Evolutionary conservation across 805 yeast species (phyloP), one percentile per base, ranked within the genome.

Genomic region (Cyberlindnera nakhonratchasimensis): DNA sequence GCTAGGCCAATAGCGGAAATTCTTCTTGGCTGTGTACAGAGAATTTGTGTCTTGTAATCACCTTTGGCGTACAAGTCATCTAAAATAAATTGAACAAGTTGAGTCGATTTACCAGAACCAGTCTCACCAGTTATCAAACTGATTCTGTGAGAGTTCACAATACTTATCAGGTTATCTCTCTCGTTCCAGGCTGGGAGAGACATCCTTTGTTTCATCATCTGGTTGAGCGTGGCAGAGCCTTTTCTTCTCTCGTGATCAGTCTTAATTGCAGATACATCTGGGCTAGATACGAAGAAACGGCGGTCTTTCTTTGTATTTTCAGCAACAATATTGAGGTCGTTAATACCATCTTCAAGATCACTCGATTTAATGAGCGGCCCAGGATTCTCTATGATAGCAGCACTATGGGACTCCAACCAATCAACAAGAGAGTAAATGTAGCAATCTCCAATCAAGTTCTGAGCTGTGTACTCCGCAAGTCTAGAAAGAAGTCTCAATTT

Each of bases 51-150:
- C 19, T 65, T 61, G 47, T 75, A 76, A 10, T 61, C 59, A 0
- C 74, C 74, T 11, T 63, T 58, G 0, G 64, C 34, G 37, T 75
- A 70, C 45, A 86, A 55, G 29, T 79, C 70, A 59, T 91, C 98
- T 14, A 91, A 64, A 17, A 91, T 68, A 52, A 89, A 91, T 60
- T 91, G 99, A 6, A 88, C 96, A 5, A 87, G 79, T 59, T 91
- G 99, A 0, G 99, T 91, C 1, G 96, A 87, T 58, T 91, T 91
- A 52, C 98, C 98, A 1, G 97, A 90, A 53, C 98, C 98, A 0
- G 98, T 91, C 61, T 93, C 99, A 60, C 98, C 99, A 2, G 98
- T 91, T 28, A 91, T 75, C 25, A 91, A 65, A 8, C 86, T 79
- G 5, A 88, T 84, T 48, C 77, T 77, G 56, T 85, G 75, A 0